A percentile compares a stretch with the other conserved stretches of the same genome.
phyloP scores from a whole-genome alignment of 2,329 filamentous ascomycete species.

The Aspergillus jensenii region DNA sequence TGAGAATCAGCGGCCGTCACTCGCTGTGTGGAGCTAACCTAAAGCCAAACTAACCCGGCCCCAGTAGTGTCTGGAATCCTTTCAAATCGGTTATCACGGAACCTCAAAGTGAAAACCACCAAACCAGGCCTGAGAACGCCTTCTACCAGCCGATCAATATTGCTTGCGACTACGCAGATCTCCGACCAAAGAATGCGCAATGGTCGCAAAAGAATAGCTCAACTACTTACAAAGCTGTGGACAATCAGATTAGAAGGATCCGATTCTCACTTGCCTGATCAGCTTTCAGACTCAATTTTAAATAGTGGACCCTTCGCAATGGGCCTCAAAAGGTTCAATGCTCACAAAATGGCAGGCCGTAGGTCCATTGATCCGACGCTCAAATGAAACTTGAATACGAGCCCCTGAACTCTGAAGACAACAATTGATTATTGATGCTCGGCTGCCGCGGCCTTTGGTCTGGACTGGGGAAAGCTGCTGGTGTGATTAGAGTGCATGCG shows the following conservation, averaged over 20 bases:
- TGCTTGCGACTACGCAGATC: not conserved
- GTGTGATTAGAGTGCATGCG: conserved; percentile 7
- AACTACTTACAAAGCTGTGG: not conserved
- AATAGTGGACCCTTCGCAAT: not conserved
- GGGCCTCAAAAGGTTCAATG: not conserved
- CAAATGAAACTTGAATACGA: not conserved
- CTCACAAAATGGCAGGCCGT: not conserved
- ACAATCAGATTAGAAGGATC: not conserved
- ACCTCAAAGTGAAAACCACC: not conserved
- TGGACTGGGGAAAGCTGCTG: not conserved
- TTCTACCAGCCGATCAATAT: not conserved
- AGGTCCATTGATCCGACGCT: not conserved
- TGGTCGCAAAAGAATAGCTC: not conserved
- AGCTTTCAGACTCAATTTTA: not conserved
- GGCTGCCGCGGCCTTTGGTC: conserved; percentile 5
- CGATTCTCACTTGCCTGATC: not conserved
- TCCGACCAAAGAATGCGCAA: not conserved
- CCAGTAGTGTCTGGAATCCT: not conserved
- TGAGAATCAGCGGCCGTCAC: not conserved
- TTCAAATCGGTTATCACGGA: not conserved
- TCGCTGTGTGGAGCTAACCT: not conserved
- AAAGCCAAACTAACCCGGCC: not conserved
- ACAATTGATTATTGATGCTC: not conserved
- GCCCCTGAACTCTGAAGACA: not conserved
- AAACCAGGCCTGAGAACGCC: not conserved